These are phyloP conservation scores for Hymenoscyphus infarciens DNA, from an alignment of 2,329 filamentous ascomycete genomes.

Conservation along the genomic window DNA sequence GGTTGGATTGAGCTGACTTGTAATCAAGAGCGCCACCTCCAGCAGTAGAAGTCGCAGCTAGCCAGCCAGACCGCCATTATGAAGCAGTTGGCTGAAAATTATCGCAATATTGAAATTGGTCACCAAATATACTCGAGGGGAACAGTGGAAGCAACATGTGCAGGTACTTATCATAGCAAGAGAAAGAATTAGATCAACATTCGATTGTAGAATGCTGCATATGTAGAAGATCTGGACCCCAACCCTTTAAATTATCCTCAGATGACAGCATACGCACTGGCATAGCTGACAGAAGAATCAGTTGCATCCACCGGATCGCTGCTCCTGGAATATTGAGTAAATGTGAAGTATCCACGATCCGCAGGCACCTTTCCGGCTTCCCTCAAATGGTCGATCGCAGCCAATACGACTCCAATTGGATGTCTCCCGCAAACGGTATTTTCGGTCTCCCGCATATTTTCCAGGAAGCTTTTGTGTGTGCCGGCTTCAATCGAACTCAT, in stretches of 20 bases:
- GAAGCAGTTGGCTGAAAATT: background rate
- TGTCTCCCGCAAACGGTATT: constrained; percentile 96
- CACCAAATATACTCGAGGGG: constrained; percentile 1
- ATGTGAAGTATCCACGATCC: constrained; percentile 50
- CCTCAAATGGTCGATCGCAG: constrained; percentile 67
- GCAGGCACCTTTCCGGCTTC: constrained; percentile 38
- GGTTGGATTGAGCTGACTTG: too few relatives aligned
- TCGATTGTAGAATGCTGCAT: constrained; percentile 1
- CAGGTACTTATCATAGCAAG: background rate
- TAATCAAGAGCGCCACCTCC: background rate
- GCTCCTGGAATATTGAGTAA: constrained; percentile 86
- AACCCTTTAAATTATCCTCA: constrained; percentile 6
- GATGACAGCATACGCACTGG: constrained; percentile 80
- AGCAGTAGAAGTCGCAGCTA: background rate
- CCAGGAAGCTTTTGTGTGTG: constrained; percentile 64
- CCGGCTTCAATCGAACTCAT: constrained; percentile 84
- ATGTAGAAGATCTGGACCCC: constrained; percentile 1
- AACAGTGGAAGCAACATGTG: background rate
- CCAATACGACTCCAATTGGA: constrained; percentile 91
- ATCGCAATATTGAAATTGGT: background rate
- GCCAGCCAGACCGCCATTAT: background rate
- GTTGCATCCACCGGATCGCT: constrained; percentile 61
- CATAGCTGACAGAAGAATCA: constrained; percentile 93
- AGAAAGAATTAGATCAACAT: background rate
- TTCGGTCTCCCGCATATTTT: constrained; percentile 64